phyloP scores from a whole-genome alignment of 441 rosid species.

The Omphalea diandra region DNA sequence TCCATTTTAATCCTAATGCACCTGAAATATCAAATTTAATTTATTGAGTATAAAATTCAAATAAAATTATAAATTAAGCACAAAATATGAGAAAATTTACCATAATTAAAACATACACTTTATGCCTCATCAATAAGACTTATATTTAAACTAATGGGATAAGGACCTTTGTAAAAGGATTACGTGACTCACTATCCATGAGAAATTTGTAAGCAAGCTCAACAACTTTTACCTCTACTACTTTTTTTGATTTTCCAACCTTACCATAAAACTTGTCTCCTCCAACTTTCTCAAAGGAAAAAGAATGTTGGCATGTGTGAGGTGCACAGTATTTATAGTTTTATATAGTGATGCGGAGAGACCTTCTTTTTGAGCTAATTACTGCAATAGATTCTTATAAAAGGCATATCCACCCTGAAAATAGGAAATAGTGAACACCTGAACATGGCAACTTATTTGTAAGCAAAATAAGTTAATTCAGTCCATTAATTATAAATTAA shows the following conservation, averaged over 20 bases:
- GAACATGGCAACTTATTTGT: too few species aligned
- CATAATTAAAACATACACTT: too few species aligned
- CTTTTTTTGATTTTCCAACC: constrained; percentile 53
- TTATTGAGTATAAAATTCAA: too few species aligned
- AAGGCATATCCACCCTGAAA: constrained; percentile 38
- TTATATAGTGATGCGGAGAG: constrained; percentile 42
- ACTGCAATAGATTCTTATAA: constrained; percentile 67
- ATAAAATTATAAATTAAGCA: too few species aligned
- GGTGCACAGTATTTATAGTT: constrained; percentile 41
- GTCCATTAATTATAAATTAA: too few species aligned
- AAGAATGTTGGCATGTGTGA: constrained; percentile 43
- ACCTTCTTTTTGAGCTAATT: constrained; percentile 48
- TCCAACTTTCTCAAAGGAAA: constrained; percentile 48
- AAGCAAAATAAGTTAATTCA: too few species aligned
- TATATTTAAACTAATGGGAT: too few species aligned
- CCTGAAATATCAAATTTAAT: too few species aligned
- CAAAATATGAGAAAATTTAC: too few species aligned
- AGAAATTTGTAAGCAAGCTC: constrained; percentile 50
- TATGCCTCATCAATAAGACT: too few species aligned
- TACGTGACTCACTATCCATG: constrained; percentile 34
- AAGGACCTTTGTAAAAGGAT: too few species aligned
- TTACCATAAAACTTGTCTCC: constrained; percentile 46
- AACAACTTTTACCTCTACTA: constrained; percentile 67
- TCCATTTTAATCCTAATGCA: too few species aligned
- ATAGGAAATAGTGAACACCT: neutral